Conservation (phyloP, 2,329 filamentous ascomycete genomes). For the Alternaria dauci region DNA sequence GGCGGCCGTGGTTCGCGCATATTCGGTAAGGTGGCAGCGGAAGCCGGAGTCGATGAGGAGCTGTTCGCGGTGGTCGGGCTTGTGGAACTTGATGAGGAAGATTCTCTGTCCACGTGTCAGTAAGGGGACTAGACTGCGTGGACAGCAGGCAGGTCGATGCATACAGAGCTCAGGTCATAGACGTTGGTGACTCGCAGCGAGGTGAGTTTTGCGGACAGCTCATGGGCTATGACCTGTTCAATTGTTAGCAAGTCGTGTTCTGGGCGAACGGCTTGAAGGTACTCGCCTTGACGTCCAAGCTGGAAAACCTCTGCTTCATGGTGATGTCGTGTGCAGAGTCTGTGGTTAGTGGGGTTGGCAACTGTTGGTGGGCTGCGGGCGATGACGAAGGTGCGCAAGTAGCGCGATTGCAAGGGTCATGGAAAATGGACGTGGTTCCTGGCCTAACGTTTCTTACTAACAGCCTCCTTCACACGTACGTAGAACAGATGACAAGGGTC, state of each 20-base stretch:
- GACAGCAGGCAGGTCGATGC: slow-evolving; percentile 16
- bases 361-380: slow-evolving; percentile 28
- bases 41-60: slow-evolving; percentile 94
- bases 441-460: slow-evolving; percentile 26
- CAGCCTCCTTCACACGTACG: not conserved
- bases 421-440: slow-evolving; percentile 20
- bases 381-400: slow-evolving; percentile 41
- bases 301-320: slow-evolving; percentile 84
- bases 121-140: slow-evolving; percentile 36
- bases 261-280: not conserved
- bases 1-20: slow-evolving; percentile 84
- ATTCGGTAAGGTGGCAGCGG: slow-evolving; percentile 91
- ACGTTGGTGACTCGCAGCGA: slow-evolving; percentile 88
- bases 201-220: slow-evolving; percentile 80
- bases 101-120: slow-evolving; percentile 67
- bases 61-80: slow-evolving; percentile 87
- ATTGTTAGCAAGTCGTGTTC: slow-evolving; percentile 5
- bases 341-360: slow-evolving; percentile 34
- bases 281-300: slow-evolving; percentile 75
- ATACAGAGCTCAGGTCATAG: slow-evolving; percentile 88
- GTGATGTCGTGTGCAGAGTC: slow-evolving; percentile 42
- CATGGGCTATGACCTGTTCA: slow-evolving; percentile 85
- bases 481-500: not conserved
- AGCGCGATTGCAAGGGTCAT: slow-evolving; percentile 37
- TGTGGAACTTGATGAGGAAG: slow-evolving; percentile 93